phyloP scores from a whole-genome alignment of 176 grass and related monocot species.

The Oropetium thomaeum region DNA sequence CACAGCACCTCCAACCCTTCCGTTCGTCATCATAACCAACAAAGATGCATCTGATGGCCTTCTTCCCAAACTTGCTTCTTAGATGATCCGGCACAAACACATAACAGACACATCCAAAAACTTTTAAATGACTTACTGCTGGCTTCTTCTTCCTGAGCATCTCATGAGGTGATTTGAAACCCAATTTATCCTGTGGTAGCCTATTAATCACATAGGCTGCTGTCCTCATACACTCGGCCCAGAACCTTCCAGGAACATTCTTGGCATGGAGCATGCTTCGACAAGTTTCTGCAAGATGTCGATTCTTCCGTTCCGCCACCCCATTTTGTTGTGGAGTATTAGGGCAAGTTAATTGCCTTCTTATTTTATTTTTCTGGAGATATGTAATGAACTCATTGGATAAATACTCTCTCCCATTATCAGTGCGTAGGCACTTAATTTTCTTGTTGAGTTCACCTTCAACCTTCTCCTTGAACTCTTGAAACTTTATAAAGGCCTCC shows the following conservation, averaged over 20 bases:
- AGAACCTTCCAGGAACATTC: conserved; percentile 23
- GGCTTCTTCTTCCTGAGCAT: conserved; percentile 19
- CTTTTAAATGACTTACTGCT: too few species aligned
- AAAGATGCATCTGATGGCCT: too few species aligned
- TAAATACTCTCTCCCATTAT: conserved; percentile 16
- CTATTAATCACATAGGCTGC: conserved; percentile 1
- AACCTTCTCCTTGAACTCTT: conserved; percentile 26
- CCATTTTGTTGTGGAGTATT: conserved; percentile 33
- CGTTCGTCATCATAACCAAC: too few species aligned
- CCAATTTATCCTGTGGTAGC: neutral
- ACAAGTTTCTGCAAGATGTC: neutral
- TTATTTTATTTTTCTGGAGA: too few species aligned
- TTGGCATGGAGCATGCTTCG: conserved; percentile 18
- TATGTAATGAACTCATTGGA: conserved; percentile 13
- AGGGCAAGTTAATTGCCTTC: conserved; percentile 2
- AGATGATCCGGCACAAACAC: too few species aligned
- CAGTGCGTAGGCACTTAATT: neutral
- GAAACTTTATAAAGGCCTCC: conserved; percentile 4
- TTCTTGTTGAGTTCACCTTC: conserved; percentile 3
- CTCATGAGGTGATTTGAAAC: conserved; percentile 13
- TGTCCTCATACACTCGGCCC: conserved; percentile 1
- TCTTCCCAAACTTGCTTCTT: too few species aligned
- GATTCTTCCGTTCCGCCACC: conserved; percentile 3
- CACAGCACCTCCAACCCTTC: too few species aligned
- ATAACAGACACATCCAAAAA: too few species aligned